phyloP scores from a whole-genome alignment of 305 asterid species.

The Lippia alba region DNA sequence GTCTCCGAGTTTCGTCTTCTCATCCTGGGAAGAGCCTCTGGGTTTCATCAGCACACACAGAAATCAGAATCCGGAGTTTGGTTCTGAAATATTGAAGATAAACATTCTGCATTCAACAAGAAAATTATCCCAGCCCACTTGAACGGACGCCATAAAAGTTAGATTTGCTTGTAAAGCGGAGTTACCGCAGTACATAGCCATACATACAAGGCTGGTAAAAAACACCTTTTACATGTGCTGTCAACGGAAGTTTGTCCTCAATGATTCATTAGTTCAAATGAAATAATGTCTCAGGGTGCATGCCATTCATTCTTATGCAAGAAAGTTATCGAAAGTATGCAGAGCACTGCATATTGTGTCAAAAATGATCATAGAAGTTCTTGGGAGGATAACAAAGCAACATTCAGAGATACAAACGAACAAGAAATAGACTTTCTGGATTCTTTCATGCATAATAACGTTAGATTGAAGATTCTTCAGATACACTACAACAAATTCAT shows the following conservation, averaged over 20 bases:
- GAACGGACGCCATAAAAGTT: too few species aligned
- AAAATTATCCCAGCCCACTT: too few species aligned
- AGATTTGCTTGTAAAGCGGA: neutral
- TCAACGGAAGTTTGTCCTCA: neutral
- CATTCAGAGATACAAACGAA: neutral
- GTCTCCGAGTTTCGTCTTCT: constrained; percentile 96
- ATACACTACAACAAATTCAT: neutral
- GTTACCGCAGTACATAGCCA: neutral
- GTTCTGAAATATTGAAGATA: constrained; percentile 17
- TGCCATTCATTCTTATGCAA: neutral
- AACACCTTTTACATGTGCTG: neutral
- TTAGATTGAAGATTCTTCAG: constrained; percentile 7
- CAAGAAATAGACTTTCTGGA: neutral
- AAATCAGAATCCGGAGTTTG: constrained; percentile 27
- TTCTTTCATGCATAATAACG: neutral
- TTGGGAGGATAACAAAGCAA: neutral
- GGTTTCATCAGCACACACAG: constrained; percentile 28
- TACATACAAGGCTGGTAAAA: too few species aligned
- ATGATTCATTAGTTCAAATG: constrained; percentile 1
- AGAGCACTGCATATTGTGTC: neutral
- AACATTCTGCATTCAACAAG: neutral
- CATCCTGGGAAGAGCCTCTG: constrained; percentile 68
- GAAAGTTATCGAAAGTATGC: neutral
- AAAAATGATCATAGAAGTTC: neutral
- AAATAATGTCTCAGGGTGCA: neutral